phyloP scores from a whole-genome alignment of 192 early-diverging fungal genomes.

The Irineochytrium annulatum region DNA sequence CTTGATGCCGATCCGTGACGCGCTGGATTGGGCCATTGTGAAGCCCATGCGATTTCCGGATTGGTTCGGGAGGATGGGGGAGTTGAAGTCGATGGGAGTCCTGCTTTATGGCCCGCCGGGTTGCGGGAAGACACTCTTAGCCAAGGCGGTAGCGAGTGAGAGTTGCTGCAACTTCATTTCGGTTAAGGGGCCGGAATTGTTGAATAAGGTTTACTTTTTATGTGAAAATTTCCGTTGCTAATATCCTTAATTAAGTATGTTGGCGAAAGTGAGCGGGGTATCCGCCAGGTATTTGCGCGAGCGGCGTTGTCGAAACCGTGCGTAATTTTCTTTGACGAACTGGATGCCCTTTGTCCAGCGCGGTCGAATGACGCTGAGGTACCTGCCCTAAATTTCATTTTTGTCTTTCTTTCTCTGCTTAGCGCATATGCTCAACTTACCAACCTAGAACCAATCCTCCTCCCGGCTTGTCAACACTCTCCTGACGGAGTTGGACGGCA shows the following conservation, averaged over 20 bases:
- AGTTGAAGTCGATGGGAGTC: slow-evolving; percentile 86
- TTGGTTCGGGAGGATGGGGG: slow-evolving; percentile 82
- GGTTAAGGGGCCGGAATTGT: slow-evolving; percentile 94
- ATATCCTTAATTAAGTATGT: slow-evolving; percentile 70
- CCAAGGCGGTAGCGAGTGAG: slow-evolving; percentile 97
- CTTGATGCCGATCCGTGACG: slow-evolving; percentile 75
- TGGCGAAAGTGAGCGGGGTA: slow-evolving; percentile 94
- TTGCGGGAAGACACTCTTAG: slow-evolving; percentile 96
- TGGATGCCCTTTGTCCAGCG: slow-evolving; percentile 86
- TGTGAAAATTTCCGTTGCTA: background rate
- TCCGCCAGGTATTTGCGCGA: slow-evolving; percentile 91
- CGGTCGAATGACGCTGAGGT: slow-evolving; percentile 86
- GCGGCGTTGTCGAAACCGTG: slow-evolving; percentile 92
- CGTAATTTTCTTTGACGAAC: slow-evolving; percentile 97
- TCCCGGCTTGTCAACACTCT: slow-evolving; percentile 97
- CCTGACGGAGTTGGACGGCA: slow-evolving; percentile 94
- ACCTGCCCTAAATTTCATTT: slow-evolving; percentile 29
- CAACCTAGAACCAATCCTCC: slow-evolving; percentile 70
- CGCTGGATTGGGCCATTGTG: slow-evolving; percentile 91
- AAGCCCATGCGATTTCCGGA: slow-evolving; percentile 93
- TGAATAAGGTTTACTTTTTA: slow-evolving; percentile 73
- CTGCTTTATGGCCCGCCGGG: slow-evolving; percentile 97
- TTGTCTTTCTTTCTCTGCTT: slow-evolving; percentile 1
- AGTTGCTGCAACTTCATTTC: slow-evolving; percentile 97
- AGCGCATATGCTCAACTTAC: background rate